These are phyloP conservation scores for Dioszegia aurantiaca DNA, from an alignment of 768 basidiomycete species.

Conservation along the genomic window DNA sequence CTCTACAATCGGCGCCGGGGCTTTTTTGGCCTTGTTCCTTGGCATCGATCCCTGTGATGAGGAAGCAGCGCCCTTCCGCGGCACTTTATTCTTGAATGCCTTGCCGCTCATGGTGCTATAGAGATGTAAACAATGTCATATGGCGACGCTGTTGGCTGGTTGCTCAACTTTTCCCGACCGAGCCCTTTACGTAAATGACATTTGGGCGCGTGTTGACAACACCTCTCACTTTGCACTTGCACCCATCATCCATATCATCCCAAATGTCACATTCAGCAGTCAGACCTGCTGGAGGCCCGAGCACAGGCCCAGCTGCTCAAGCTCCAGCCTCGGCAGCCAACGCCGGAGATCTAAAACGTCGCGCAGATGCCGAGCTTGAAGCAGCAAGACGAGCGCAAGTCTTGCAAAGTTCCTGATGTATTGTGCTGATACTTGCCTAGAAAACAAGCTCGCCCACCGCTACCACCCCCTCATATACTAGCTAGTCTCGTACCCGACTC, in stretches of 20 bases:
- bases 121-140: too few species aligned
- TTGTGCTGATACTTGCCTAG: neutral
- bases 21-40: too few species aligned
- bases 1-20: constrained; percentile 12
- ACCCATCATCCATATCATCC: neutral
- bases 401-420: neutral
- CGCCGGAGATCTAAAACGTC: constrained; percentile 21
- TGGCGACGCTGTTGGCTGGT: too few species aligned
- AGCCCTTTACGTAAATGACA: too few species aligned
- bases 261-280: constrained; percentile 8
- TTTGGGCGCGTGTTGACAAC: too few species aligned
- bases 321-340: neutral
- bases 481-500: constrained; percentile 78
- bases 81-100: too few species aligned
- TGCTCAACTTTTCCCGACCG: too few species aligned
- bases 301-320: constrained; percentile 1
- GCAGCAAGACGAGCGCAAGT: constrained; percentile 25
- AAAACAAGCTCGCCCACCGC: constrained; percentile 24
- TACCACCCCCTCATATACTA: constrained; percentile 58
- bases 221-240: too few species aligned
- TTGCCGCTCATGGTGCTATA: too few species aligned
- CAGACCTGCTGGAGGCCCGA: neutral
- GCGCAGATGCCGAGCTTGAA: constrained; percentile 31
- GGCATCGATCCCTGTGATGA: too few species aligned
- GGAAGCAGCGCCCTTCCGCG: too few species aligned